Base-by-base conservation (phyloP, 495 filamentous ascomycete species). In the Trichoderma asperelloides region DNA sequence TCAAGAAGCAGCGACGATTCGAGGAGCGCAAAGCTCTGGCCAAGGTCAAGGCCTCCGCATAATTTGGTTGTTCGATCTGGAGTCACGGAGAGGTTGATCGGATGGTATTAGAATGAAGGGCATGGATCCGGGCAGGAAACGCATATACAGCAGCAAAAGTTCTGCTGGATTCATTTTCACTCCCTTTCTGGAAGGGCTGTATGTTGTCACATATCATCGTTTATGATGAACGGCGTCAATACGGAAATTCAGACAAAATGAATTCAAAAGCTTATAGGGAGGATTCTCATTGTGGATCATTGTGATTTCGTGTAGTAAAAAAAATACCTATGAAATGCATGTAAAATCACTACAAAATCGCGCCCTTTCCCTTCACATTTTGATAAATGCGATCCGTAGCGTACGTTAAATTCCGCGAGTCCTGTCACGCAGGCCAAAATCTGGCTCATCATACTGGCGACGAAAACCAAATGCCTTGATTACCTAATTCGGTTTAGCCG, bases 1-100 rank as follows among this genome's bases (percentile, higher is more conserved):
- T 97, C 82, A 92, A 89, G 87, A 98, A 98, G 88, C 93, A 97
- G 90, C 88, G 90, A 76, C 89, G 93, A 76, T 97, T 92, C 84
- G 94, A 96, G 85, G 88, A 96, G 80, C 91, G 88, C 81, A 97
- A 97, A 88, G 87, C 92, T 71, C 82, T 91, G 71, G 89, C 91
- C 72, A 93, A 94, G 85, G 83, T 91, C 76, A 80, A 78, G 78
- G 80, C 81, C 64, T 73, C 79, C 63, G 79, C 81, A 69, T 83
- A 75, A 76, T 27, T 65, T 23, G 64, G 64, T 28, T 65, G 27
- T 65, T 51, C 23, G 41, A n/a, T 65, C 40, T 65, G 64, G 64
- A 65, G 64, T 65, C 64, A 65, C 33, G 63, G 63, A 43, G 64
- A 51, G 64, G 39, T 30, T 60, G 55, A 60, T 28, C 25, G 55